These are phyloP conservation scores for Theobroma cacao DNA, from an alignment of 345 rosid genomes.

Conservation along the genomic window DNA sequence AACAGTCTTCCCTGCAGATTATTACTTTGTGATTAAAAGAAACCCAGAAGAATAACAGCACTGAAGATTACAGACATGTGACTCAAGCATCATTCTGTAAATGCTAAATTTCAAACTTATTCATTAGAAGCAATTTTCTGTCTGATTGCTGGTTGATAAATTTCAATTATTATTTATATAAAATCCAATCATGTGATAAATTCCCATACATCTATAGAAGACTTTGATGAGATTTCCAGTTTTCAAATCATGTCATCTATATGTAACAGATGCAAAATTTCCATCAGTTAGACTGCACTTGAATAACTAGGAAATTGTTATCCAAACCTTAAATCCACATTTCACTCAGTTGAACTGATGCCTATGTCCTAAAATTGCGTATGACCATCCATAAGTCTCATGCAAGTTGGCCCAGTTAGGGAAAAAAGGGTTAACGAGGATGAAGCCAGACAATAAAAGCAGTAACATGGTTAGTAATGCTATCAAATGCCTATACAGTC, in stretches of 20 bases:
- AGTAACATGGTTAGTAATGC: neutral
- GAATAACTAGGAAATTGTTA: neutral
- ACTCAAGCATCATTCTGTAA: conserved; percentile 4
- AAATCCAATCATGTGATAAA: neutral
- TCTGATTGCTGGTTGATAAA: neutral
- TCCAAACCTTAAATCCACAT: neutral
- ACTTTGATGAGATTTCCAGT: neutral
- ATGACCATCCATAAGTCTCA: neutral
- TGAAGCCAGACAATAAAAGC: neutral
- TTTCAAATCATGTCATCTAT: neutral
- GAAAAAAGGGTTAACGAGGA: neutral
- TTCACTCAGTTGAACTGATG: neutral
- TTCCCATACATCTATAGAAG: neutral
- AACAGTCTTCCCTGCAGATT: conserved; percentile 87
- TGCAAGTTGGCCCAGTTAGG: neutral
- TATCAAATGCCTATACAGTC: neutral
- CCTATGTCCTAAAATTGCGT: neutral
- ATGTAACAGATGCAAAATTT: neutral
- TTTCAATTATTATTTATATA: neutral
- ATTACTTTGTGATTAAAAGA: conserved; percentile 15
- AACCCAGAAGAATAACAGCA: conserved; percentile 8
- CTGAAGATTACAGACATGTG: neutral
- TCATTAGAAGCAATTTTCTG: neutral
- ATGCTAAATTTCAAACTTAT: neutral
- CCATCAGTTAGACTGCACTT: neutral